phyloP scores from a whole-genome alignment of 192 early-diverging fungal genomes.

The Backusella sp. region DNA sequence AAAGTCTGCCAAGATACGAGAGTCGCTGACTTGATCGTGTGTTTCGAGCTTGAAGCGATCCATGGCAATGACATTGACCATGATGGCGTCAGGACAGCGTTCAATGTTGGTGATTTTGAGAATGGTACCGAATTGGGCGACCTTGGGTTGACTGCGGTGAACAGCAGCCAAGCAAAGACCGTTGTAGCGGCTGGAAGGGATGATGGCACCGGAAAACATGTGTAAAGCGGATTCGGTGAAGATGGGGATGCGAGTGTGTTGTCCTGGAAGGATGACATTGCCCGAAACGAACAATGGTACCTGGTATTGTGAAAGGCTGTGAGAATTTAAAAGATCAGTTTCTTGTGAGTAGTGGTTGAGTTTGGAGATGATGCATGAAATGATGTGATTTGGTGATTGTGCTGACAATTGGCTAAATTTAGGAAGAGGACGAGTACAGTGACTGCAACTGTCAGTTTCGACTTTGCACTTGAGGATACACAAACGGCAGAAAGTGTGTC shows the following conservation, averaged over 20 bases:
- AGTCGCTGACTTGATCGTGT: neutral
- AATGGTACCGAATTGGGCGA: conserved; percentile 13
- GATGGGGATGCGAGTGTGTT: neutral
- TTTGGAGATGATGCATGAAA: neutral
- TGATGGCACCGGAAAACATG: neutral
- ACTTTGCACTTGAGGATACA: conserved; percentile 5
- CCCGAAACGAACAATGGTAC: neutral
- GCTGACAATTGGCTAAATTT: neutral
- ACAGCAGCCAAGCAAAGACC: conserved; percentile 5
- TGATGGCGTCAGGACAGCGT: conserved; percentile 11
- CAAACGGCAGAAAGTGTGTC: conserved; percentile 11
- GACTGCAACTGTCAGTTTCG: neutral
- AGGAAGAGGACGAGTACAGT: conserved; percentile 6
- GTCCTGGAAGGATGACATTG: conserved; percentile 1
- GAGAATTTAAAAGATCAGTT: neutral
- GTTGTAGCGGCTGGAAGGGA: conserved; percentile 1
- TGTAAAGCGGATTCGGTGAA: neutral
- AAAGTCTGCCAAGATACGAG: neutral
- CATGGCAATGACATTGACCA: conserved; percentile 2
- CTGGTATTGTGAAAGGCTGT: neutral
- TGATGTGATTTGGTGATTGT: conserved; percentile 3
- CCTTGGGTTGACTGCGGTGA: neutral
- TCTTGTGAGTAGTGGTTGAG: neutral
- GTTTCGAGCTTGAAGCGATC: conserved; percentile 6
- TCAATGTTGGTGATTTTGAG: conserved; percentile 5